Evolutionary conservation across 1,284 basidiomycete genomes (phyloP).

Genomic region (Tylopilus microsporus): DNA sequence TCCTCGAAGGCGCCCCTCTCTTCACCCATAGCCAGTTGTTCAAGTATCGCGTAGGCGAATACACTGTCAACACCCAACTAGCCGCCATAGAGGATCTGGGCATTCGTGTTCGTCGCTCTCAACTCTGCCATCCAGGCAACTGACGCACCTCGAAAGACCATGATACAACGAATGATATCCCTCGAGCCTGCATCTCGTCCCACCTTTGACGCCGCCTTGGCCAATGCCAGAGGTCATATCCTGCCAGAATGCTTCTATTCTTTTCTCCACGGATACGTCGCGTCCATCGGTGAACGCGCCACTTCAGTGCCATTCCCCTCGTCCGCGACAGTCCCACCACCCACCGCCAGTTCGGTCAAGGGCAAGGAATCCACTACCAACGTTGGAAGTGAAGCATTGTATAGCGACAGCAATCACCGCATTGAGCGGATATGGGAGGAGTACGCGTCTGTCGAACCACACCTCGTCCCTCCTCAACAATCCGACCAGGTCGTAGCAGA

Average conservation of each 20-base stretch:
- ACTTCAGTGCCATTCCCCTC: slow-evolving; percentile 39
- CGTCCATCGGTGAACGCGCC: slow-evolving; percentile 71
- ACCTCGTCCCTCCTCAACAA: slow-evolving; percentile 48
- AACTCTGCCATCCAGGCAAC: not conserved
- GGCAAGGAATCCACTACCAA: slow-evolving; percentile 25
- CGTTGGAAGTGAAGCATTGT: slow-evolving; percentile 44
- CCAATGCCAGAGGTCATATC: slow-evolving; percentile 70
- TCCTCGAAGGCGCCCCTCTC: slow-evolving; percentile 89
- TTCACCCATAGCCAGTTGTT: slow-evolving; percentile 95
- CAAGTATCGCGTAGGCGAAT: slow-evolving; percentile 87
- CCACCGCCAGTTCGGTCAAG: slow-evolving; percentile 19
- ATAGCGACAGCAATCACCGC: slow-evolving; percentile 74
- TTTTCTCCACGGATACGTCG: slow-evolving; percentile 87
- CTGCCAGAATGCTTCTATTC: slow-evolving; percentile 94
- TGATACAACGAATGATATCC: slow-evolving; percentile 88
- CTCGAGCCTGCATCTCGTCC: slow-evolving; percentile 76
- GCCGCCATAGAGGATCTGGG: slow-evolving; percentile 75
- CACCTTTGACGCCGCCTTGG: slow-evolving; percentile 79
- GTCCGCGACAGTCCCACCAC: slow-evolving; percentile 24
- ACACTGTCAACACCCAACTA: slow-evolving; percentile 73
- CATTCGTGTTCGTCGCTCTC: slow-evolving; percentile 57
- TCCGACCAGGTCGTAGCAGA: slow-evolving; percentile 47
- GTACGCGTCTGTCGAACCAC: slow-evolving; percentile 72
- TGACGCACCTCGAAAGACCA: slow-evolving; percentile 48
- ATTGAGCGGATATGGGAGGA: slow-evolving; percentile 78